A percentile compares a stretch with the other conserved stretches of the same genome.
phyloP scores from a whole-genome alignment of 164 flowering plant species.

The Nelumbo lutea region DNA sequence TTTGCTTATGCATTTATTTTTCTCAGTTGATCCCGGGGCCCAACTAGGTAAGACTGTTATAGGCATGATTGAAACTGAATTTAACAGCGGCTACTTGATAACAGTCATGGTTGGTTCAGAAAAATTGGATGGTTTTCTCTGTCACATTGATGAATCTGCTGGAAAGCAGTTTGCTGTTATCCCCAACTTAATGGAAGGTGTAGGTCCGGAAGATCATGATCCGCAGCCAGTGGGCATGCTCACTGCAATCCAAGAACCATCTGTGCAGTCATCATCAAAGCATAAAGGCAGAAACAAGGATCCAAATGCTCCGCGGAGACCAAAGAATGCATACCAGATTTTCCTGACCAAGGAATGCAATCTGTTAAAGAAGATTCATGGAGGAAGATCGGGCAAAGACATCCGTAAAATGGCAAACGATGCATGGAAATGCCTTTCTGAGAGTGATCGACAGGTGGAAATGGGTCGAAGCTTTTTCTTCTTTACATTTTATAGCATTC shows the following conservation, averaged over 20 bases:
- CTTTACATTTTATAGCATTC: not conserved
- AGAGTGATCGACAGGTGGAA: conserved; percentile 28
- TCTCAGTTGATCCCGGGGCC: conserved; percentile 10
- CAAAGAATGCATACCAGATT: conserved; percentile 28
- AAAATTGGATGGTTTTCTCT: conserved; percentile 19
- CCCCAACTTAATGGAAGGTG: conserved; percentile 12
- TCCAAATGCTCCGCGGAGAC: conserved; percentile 17
- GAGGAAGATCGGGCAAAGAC: conserved; percentile 8
- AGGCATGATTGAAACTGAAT: conserved; percentile 12
- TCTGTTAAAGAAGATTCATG: conserved; percentile 23
- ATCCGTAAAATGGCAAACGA: conserved; percentile 22
- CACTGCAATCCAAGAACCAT: conserved; percentile 4
- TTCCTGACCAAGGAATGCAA: conserved; percentile 27
- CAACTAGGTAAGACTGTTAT: conserved; percentile 10
- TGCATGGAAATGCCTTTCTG: conserved; percentile 35
- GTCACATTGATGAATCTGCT: conserved; percentile 4
- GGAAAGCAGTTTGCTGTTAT: conserved; percentile 11
- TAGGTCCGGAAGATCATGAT: conserved; percentile 1
- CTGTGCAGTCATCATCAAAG: conserved; percentile 2
- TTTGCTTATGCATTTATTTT: not conserved
- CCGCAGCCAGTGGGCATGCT: conserved; percentile 8
- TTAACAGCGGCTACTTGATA: conserved; percentile 19
- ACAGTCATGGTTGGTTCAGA: conserved; percentile 14
- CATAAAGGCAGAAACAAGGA: conserved; percentile 13
- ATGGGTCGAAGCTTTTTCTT: not conserved